Conservation (phyloP, 768 basidiomycete genomes). For the Cyclocybe cylindracea region DNA sequence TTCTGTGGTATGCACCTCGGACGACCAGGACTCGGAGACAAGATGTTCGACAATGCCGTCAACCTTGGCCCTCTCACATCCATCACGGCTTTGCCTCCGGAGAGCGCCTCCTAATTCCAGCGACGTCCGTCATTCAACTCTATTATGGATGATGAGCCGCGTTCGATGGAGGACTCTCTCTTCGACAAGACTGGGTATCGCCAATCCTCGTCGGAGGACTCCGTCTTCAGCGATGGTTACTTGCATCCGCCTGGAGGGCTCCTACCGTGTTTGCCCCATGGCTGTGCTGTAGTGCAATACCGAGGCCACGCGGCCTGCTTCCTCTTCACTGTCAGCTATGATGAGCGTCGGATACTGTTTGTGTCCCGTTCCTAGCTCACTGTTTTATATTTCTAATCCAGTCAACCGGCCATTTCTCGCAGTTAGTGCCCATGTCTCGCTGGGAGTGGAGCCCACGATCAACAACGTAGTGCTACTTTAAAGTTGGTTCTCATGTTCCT, state of each 20-base stretch:
- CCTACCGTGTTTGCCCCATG: conserved; percentile 19
- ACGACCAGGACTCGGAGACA: conserved; percentile 80
- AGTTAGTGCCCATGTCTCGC: no score
- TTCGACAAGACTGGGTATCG: conserved; percentile 64
- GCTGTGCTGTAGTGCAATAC: no score
- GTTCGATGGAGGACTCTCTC: conserved; percentile 49
- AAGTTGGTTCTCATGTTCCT: no score
- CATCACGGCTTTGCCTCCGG: conserved; percentile 67
- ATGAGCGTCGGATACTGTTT: no score
- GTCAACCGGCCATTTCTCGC: no score
- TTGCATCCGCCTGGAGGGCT: conserved; percentile 31
- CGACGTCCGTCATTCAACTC: conserved; percentile 51
- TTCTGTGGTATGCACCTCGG: conserved; percentile 57
- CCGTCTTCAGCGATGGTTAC: neutral
- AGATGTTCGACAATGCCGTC: conserved; percentile 76
- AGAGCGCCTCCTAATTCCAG: conserved; percentile 34
- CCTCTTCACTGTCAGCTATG: no score
- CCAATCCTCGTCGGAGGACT: conserved; percentile 51
- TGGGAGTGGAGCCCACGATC: no score
- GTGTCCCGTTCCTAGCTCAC: no score
- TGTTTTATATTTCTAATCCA: no score
- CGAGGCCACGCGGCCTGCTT: no score
- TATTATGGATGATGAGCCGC: conserved; percentile 55
- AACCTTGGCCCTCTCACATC: conserved; percentile 56
- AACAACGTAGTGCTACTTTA: no score